A percentile compares a stretch with the other conserved stretches of the same genome.
phyloP scores from a whole-genome alignment of 495 filamentous ascomycete genomes.

The Podospora didyma region DNA sequence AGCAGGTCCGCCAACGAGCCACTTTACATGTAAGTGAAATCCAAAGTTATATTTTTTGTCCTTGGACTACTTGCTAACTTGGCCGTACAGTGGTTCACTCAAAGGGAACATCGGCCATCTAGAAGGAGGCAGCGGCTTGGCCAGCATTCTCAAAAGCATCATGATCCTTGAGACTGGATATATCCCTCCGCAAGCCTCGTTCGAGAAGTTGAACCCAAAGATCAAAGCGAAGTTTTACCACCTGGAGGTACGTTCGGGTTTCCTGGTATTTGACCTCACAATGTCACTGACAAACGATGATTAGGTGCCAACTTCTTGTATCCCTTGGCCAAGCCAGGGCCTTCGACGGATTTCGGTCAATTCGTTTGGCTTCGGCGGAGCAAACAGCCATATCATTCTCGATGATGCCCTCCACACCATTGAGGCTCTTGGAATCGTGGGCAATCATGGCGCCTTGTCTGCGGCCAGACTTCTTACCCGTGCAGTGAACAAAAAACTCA shows the following conservation, averaged over 20 bases:
- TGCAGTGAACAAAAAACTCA: too few species aligned
- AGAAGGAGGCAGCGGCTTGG: slow-evolving; percentile 48
- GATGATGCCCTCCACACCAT: slow-evolving; percentile 34
- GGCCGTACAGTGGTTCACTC: slow-evolving; percentile 36
- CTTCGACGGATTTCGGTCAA: slow-evolving; percentile 48
- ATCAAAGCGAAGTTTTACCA: slow-evolving; percentile 27
- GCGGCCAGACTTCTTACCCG: too few species aligned
- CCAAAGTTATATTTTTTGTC: too few species aligned
- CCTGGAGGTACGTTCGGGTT: slow-evolving; percentile 8
- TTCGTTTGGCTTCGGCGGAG: slow-evolving; percentile 57
- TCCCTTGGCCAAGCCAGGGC: slow-evolving; percentile 30
- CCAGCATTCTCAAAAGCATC: slow-evolving; percentile 49
- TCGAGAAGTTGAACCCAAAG: slow-evolving; percentile 48
- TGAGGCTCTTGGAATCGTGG: neutral
- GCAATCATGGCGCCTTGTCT: slow-evolving; percentile 4
- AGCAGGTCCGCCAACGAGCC: slow-evolving; percentile 25
- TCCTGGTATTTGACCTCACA: neutral
- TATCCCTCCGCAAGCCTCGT: slow-evolving; percentile 38
- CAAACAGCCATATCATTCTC: slow-evolving; percentile 54
- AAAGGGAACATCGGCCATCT: slow-evolving; percentile 55
- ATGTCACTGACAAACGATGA: neutral
- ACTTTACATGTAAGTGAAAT: slow-evolving; percentile 40
- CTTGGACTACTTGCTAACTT: neutral
- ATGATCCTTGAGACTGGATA: slow-evolving; percentile 49
- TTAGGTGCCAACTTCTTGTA: slow-evolving; percentile 22